Evolutionary conservation across 2,329 filamentous ascomycete genomes (phyloP).

Genomic region (Diplodia intermedia): DNA sequence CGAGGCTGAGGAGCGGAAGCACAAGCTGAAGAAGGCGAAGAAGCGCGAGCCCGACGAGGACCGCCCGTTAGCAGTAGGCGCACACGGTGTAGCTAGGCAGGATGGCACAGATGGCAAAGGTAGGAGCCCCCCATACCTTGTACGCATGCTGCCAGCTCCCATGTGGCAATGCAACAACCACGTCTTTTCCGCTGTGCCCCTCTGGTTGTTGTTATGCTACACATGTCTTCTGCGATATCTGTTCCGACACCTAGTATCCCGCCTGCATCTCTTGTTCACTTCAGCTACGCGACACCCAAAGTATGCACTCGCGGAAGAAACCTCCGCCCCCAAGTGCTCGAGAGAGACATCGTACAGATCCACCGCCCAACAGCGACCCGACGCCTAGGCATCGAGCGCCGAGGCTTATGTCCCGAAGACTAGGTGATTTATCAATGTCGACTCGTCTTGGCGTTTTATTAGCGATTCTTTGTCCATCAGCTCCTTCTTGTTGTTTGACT

Average conservation of each 20-base stretch:
- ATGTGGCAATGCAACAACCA: neutral
- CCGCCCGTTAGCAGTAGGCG: conserved; percentile 65
- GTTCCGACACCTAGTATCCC: neutral
- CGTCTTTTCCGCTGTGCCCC: neutral
- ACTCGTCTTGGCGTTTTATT: neutral
- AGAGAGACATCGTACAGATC: neutral
- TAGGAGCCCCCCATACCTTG: conserved; percentile 39
- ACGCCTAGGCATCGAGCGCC: too few species aligned
- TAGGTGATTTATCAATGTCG: neutral
- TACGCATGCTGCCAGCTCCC: neutral
- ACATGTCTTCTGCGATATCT: neutral
- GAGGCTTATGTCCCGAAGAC: neutral
- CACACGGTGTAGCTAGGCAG: conserved; percentile 68
- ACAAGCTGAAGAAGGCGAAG: conserved; percentile 68
- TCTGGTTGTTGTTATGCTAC: neutral
- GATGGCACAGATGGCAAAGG: conserved; percentile 69
- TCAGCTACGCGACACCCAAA: neutral
- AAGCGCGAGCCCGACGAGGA: conserved; percentile 75
- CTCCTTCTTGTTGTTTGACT: neutral
- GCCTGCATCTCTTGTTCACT: neutral
- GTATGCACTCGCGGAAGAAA: neutral
- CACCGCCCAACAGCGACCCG: neutral
- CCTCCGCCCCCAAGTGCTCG: neutral
- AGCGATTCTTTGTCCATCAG: neutral
- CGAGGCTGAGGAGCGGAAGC: conserved; percentile 57